These are phyloP conservation scores for Ailanthus altissimus DNA, from an alignment of 345 rosid genomes.

Conservation along the genomic window DNA sequence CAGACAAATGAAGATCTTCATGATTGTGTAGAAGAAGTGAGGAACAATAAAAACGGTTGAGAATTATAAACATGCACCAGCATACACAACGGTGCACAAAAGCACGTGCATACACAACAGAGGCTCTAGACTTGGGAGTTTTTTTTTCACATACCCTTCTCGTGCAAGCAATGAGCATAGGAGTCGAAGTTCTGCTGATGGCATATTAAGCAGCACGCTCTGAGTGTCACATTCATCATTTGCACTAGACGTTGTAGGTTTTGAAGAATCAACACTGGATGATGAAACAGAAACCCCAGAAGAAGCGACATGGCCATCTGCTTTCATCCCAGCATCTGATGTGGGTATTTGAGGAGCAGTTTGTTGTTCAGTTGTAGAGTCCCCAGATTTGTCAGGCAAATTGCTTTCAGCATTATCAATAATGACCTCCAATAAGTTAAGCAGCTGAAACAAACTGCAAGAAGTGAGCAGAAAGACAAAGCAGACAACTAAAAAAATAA, in stretches of 20 bases:
- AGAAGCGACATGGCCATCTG: constrained; percentile 42
- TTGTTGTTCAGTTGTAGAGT: constrained; percentile 44
- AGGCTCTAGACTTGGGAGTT: background rate
- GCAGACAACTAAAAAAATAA: background rate
- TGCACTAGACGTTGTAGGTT: constrained; percentile 40
- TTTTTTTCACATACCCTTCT: constrained; percentile 62
- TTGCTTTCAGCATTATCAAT: constrained; percentile 73
- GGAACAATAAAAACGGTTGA: background rate
- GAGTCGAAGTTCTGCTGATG: constrained; percentile 74
- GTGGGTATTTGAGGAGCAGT: constrained; percentile 38
- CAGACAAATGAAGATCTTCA: background rate
- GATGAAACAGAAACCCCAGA: constrained; percentile 40
- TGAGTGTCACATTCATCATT: constrained; percentile 62
- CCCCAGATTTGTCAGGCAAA: constrained; percentile 50
- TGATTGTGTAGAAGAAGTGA: background rate
- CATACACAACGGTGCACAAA: constrained; percentile 2
- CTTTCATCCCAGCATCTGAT: constrained; percentile 42
- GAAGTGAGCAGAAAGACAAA: constrained; percentile 9
- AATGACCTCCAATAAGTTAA: constrained; percentile 85
- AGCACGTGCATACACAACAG: background rate
- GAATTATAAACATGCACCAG: constrained; percentile 6
- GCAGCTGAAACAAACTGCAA: constrained; percentile 54
- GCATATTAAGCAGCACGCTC: constrained; percentile 64
- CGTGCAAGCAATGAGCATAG: constrained; percentile 92
- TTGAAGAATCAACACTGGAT: constrained; percentile 43